Conservation (phyloP, 1,139 yeast genomes). For the Hanseniaspora uvarum region DNA sequence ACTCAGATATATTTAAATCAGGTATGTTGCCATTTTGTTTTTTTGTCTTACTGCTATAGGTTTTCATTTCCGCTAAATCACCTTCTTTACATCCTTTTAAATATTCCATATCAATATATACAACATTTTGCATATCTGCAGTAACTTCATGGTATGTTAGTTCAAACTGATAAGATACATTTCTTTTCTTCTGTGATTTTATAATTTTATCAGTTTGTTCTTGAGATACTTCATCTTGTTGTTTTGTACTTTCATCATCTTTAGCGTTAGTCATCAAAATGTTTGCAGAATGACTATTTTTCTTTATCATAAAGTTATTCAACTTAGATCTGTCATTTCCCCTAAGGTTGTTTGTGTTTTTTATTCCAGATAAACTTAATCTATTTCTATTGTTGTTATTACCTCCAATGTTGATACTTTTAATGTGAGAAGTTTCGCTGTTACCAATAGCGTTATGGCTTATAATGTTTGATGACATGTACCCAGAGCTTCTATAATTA, state of each 20-base stretch:
- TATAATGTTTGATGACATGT: background rate
- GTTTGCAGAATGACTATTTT: background rate
- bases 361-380: conserved; percentile 14
- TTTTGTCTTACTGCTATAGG: conserved; percentile 24
- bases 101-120: conserved; percentile 48
- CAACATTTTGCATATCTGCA: conserved; percentile 47
- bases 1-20: background rate
- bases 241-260: background rate
- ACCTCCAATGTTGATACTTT: conserved; percentile 11
- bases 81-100: conserved; percentile 57
- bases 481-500: background rate
- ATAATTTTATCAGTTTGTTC: background rate
- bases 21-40: background rate
- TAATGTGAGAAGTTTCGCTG: background rate
- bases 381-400: background rate
- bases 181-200: conserved; percentile 5
- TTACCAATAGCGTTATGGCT: background rate
- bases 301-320: background rate
- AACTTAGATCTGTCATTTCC: background rate
- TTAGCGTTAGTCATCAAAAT: background rate
- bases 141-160: conserved; percentile 64
- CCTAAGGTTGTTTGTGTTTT: background rate
- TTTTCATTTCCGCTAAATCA: conserved; percentile 59
- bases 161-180: conserved; percentile 33
- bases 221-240: background rate